Evolutionary conservation across 179 eudicot genomes (phyloP).

Genomic region (Spergularia azorica): DNA sequence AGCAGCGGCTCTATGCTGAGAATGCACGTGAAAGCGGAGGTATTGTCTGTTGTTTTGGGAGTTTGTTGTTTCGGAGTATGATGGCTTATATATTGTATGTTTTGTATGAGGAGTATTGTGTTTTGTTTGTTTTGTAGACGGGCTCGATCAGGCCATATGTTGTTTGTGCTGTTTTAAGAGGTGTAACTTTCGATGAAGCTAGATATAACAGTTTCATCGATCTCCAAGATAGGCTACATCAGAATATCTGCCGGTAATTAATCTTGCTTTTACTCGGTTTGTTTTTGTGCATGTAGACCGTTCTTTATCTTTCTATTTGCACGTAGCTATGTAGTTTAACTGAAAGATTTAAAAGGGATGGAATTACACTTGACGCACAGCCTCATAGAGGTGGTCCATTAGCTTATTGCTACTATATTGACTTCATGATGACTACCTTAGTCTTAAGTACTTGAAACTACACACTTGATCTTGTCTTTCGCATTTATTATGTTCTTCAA

Average conservation of each 20-base stretch:
- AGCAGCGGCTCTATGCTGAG: constrained; percentile 54
- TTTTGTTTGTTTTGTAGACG: constrained; percentile 45
- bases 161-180: constrained; percentile 97
- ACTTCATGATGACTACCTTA: neutral
- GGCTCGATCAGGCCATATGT: constrained; percentile 72
- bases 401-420: neutral
- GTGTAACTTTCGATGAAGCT: constrained; percentile 76
- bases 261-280: constrained; percentile 8
- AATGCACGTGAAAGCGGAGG: constrained; percentile 94
- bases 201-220: constrained; percentile 97
- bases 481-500: no score
- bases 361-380: no score
- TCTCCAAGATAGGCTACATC: constrained; percentile 96
- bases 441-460: no score
- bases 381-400: neutral
- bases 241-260: constrained; percentile 91
- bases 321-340: neutral
- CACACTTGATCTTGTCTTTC: no score
- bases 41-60: constrained; percentile 20
- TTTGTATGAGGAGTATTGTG: neutral
- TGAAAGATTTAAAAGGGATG: neutral
- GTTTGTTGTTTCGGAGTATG: neutral
- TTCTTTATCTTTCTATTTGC: neutral
- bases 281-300: neutral
- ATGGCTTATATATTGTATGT: neutral